Percentiles rank a stretch among this genome's conserved stretches.
Evolutionary conservation across 768 basidiomycete species (phyloP).

Genomic region (Mycena amicta): DNA sequence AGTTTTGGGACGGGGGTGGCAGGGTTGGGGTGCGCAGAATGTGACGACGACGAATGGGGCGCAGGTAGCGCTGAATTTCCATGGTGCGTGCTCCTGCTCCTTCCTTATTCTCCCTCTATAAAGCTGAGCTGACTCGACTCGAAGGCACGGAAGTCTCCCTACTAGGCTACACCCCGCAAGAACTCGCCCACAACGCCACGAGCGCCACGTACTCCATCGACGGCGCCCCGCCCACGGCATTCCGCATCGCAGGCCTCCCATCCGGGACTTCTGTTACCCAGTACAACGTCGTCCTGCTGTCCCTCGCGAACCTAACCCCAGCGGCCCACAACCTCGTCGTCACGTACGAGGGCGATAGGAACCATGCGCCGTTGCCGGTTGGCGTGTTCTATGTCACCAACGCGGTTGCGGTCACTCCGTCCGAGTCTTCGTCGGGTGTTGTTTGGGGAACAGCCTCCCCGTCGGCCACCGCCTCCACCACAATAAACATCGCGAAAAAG

Average conservation of each 20-base stretch:
- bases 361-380: constrained; percentile 23
- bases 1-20: constrained; percentile 24
- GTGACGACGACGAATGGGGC: constrained; percentile 23
- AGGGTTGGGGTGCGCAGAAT: constrained; percentile 12
- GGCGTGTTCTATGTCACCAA: constrained; percentile 20
- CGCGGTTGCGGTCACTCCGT: too few relatives aligned
- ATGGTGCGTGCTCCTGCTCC: constrained; percentile 25
- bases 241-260: constrained; percentile 22
- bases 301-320: constrained; percentile 15
- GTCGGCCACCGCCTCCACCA: too few relatives aligned
- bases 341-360: constrained; percentile 17
- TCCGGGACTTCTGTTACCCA: constrained; percentile 6
- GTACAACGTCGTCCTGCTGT: constrained; percentile 27
- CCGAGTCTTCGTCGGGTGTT: too few relatives aligned
- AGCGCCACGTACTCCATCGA: constrained; percentile 30
- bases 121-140: background rate
- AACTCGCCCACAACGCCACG: constrained; percentile 15
- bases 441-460: too few relatives aligned
- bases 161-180: constrained; percentile 25
- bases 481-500: too few relatives aligned
- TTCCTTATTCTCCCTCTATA: background rate
- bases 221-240: constrained; percentile 20
- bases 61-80: constrained; percentile 23
- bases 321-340: constrained; percentile 26
- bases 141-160: constrained; percentile 30